These are phyloP conservation scores for Crepidotus sp. DNA, from an alignment of 1,284 basidiomycete genomes.

Conservation along the genomic window DNA sequence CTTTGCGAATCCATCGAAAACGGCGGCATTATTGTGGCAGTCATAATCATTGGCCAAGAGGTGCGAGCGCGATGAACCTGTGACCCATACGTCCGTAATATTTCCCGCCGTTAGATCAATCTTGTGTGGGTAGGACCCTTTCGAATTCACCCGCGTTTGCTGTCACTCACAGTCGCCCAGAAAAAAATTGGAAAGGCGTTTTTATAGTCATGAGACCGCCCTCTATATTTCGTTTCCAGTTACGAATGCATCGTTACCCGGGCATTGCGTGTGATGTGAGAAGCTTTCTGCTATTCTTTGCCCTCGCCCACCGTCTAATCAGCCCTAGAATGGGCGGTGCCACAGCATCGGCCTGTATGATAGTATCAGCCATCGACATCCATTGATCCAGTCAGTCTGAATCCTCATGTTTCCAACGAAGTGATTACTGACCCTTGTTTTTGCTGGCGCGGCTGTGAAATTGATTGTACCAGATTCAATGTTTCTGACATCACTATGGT, in stretches of 20 bases:
- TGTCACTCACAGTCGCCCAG: not conserved
- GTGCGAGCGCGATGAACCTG: not conserved
- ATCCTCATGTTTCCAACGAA: not conserved
- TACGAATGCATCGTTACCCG: constrained; percentile 4
- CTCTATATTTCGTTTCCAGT: not conserved
- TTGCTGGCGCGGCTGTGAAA: too few relatives aligned
- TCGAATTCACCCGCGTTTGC: not conserved
- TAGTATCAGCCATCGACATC: not conserved
- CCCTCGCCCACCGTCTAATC: not conserved
- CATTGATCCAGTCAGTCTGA: not conserved
- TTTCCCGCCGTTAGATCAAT: not conserved
- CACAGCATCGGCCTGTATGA: too few relatives aligned
- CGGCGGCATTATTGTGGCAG: not conserved
- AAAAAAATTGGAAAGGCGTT: constrained; percentile 11
- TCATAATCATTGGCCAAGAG: constrained; percentile 10
- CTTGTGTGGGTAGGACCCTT: constrained; percentile 6
- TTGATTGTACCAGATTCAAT: constrained; percentile 1
- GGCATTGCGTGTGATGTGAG: constrained; percentile 7
- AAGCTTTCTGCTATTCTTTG: not conserved
- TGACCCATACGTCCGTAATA: not conserved
- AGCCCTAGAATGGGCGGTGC: constrained; percentile 3
- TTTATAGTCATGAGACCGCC: constrained; percentile 7
- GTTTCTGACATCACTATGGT: not conserved
- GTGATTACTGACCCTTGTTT: not conserved
- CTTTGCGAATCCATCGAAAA: not conserved